Evolutionary conservation across 805 yeast genomes (phyloP).

Genomic region (Ascoidea asiatica): DNA sequence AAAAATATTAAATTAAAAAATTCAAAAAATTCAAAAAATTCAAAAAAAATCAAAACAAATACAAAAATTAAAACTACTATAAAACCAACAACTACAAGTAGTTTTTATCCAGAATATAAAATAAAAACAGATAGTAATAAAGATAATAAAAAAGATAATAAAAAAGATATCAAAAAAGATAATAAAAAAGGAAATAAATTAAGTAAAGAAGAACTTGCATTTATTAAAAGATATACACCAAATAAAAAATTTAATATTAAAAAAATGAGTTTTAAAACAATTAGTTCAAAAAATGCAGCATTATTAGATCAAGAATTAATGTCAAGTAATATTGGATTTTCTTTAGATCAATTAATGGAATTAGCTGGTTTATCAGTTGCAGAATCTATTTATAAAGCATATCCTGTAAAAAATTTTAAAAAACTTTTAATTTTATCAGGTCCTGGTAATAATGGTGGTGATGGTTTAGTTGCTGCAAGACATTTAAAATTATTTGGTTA

Average conservation of each 20-base stretch:
- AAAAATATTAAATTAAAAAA: too few species aligned
- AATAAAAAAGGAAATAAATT: not conserved
- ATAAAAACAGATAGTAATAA: too few species aligned
- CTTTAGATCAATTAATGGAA: conserved; percentile 88
- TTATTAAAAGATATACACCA: not conserved
- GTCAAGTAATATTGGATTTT: conserved; percentile 62
- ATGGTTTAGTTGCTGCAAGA: conserved; percentile 91
- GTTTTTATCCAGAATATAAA: too few species aligned
- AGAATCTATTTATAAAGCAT: conserved; percentile 58
- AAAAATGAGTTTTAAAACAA: conserved; percentile 22
- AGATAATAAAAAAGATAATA: too few species aligned
- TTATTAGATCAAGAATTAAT: conserved; percentile 74
- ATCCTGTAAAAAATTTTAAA: conserved; percentile 36
- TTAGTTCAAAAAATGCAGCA: conserved; percentile 47
- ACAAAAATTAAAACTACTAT: not conserved
- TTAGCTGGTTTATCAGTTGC: conserved; percentile 94
- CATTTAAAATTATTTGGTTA: conserved; percentile 76
- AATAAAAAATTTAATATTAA: conserved; percentile 1
- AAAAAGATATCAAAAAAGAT: not conserved
- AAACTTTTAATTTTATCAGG: conserved; percentile 68
- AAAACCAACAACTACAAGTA: not conserved
- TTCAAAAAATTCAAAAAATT: not conserved
- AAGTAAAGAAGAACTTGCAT: not conserved
- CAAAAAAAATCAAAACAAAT: not conserved
- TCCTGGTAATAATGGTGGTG: conserved; percentile 96